Evolutionary conservation across 768 basidiomycete genomes (phyloP), one percentile per base, ranked within the genome.

Genomic region (Dacryopinax primogenitus): DNA sequence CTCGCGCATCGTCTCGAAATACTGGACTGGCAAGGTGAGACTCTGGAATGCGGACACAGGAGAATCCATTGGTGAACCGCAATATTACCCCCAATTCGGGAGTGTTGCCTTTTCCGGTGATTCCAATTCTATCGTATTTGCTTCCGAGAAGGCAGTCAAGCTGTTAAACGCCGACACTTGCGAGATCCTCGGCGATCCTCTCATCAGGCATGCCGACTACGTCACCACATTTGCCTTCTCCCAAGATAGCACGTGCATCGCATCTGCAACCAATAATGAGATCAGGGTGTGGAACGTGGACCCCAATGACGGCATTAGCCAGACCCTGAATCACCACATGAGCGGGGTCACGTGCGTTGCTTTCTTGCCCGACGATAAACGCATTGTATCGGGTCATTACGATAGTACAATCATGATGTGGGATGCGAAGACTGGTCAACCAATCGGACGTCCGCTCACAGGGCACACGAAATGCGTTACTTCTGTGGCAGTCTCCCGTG

Each of bases 271-370:
- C 16, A 15, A 41, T 3, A 63, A 66, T 33, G 15, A 23, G 9
- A 26, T 35, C 26, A 64, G 63, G 18, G 23, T 64, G 34, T 64
- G 63, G 63, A 26, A 64, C 3, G 18, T 23, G 18, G 7, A 44
- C 4, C 16, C 3, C 3, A 23, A 4, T 3, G 41, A 7, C 6
- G 41, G 18, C 41, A 44, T 44, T 18, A 23, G 41, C 4, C 18
- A 44, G 41, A 15, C 41, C 3, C 3, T 44, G 7, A 44, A 15
- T 6, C 18, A 23, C 23, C 41, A 44, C 41, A 6, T 44, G 7
- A 23, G 61, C 21, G 76, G 77, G 1, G 76, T 80, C 35, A 81
- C 79, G 16, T 74, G 70, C 51, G 74, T 81, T 64, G 69, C 72
- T 66, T 77, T 62, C 35, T 66, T 66, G 12, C 67, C 67, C 2